Conservation (phyloP, 1,284 basidiomycete genomes). For the Boletus smithii region DNA sequence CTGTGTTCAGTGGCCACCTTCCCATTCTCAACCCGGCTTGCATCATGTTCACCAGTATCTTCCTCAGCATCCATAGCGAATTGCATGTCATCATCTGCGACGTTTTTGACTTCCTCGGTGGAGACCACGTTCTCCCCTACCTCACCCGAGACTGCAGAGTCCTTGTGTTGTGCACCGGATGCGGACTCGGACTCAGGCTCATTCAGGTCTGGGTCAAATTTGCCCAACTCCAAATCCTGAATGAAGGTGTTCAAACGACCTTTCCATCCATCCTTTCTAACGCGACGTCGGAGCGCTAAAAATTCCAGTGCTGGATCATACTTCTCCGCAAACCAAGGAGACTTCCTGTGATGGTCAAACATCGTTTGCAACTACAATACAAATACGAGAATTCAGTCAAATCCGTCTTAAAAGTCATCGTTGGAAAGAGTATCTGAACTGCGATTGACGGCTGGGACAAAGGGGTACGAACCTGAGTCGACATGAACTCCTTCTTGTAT, state of each 20-base stretch:
- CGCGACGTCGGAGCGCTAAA: conserved; percentile 64
- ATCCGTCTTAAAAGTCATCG: conserved; percentile 17
- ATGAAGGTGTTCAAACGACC: conserved; percentile 71
- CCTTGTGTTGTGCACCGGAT: conserved; percentile 47
- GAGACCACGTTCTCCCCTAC: conserved; percentile 31
- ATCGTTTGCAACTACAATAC: conserved; percentile 80
- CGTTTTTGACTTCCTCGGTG: conserved; percentile 48
- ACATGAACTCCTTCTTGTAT: conserved; percentile 85
- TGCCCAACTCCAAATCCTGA: conserved; percentile 75
- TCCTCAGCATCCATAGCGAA: conserved; percentile 69
- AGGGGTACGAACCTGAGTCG: conserved; percentile 68
- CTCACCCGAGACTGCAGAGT: conserved; percentile 38
- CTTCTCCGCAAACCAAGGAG: conserved; percentile 92
- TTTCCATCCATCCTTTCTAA: conserved; percentile 80
- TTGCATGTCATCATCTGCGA: conserved; percentile 58
- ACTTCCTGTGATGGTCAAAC: conserved; percentile 88
- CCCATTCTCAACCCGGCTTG: conserved; percentile 57
- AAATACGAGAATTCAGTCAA: conserved; percentile 35
- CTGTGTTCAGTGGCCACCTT: conserved; percentile 46
- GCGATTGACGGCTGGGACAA: conserved; percentile 14
- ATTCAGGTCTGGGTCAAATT: conserved; percentile 71
- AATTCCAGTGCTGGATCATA: conserved; percentile 77
- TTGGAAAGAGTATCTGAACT: conserved; percentile 15
- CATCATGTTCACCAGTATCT: conserved; percentile 59
- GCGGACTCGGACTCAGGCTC: conserved; percentile 48